Percentiles rank a stretch among this genome's conserved stretches.
phyloP scores from a whole-genome alignment of 768 basidiomycete species.

The Naematelia encephala region DNA sequence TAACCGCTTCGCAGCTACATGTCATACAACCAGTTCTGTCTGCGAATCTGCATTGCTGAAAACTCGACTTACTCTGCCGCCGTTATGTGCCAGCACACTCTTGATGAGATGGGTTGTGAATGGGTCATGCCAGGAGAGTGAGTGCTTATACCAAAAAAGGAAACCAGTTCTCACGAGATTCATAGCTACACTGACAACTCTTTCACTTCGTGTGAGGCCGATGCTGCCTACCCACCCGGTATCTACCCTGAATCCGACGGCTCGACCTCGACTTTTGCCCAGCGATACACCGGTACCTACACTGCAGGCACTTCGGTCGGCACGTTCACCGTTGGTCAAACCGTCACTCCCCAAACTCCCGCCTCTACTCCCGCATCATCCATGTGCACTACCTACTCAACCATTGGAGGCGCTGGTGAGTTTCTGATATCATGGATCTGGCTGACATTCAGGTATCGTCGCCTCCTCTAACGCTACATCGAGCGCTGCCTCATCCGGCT shows the following conservation, averaged over 20 bases:
- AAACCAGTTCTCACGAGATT: slow-evolving; percentile 1
- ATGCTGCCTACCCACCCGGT: slow-evolving; percentile 53
- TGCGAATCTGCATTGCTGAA: slow-evolving; percentile 55
- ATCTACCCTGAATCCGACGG: slow-evolving; percentile 51
- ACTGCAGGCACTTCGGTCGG: slow-evolving; percentile 33
- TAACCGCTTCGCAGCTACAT: slow-evolving; percentile 50
- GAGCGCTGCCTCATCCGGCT: slow-evolving; percentile 51
- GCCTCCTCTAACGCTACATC: slow-evolving; percentile 44
- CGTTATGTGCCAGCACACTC: slow-evolving; percentile 47
- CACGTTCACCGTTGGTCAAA: slow-evolving; percentile 49
- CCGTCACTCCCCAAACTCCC: slow-evolving; percentile 48
- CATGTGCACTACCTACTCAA: slow-evolving; percentile 51
- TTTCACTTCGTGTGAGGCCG: slow-evolving; percentile 56
- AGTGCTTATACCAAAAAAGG: slow-evolving; percentile 18
- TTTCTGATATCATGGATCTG: slow-evolving; percentile 23
- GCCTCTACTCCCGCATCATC: slow-evolving; percentile 50
- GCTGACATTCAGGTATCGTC: slow-evolving; percentile 24
- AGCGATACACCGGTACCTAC: slow-evolving; percentile 52
- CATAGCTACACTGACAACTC: slow-evolving; percentile 47
- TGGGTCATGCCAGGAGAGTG: slow-evolving; percentile 53
- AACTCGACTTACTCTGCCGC: slow-evolving; percentile 52
- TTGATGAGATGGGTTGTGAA: slow-evolving; percentile 51
- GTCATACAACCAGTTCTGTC: slow-evolving; percentile 54
- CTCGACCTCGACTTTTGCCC: slow-evolving; percentile 50
- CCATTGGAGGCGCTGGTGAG: slow-evolving; percentile 41